Evolutionary conservation across 345 rosid species (phyloP), one percentile per base, ranked within the genome.

Genomic region (Sapria himalayana): DNA sequence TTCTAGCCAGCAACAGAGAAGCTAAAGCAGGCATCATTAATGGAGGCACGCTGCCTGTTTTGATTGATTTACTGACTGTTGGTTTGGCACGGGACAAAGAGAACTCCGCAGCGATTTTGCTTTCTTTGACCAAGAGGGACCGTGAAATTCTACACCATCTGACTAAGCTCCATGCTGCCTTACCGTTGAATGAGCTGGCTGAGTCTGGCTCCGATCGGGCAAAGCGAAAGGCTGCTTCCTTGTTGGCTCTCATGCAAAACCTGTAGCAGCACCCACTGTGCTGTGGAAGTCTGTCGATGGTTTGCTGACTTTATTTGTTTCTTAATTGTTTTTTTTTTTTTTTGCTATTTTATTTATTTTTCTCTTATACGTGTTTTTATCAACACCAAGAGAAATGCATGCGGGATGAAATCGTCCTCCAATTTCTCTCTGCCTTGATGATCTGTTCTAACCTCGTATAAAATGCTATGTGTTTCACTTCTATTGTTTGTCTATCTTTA

Each of bases 191-290:
- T 17, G 95, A 84, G 64, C 75, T 91, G 9, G 51, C 93, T 8
- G 71, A 57, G 49, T 64, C 51, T 21, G 99, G 99, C n/a, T 76
- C 95, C 1, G 92, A 80, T 65, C 74, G 95, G 65, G 92, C 92
- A 16, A 74, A 77, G 53, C 46, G 81, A 25, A 84, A 79, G 66
- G 95, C 95, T 34, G 51, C 57, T 20, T 73, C 76, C 29, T 52
- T 91, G 68, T 56, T 91, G 50, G 95, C 74, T 64, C 84, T 58
- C 61, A 69, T 84, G 31, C 67, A 55, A 41, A 73, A 65, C 47
- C 50, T 51, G 51, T 62, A 61, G 25, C 68, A 63, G 50, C 68
- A 18, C 36, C 58, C 49, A 57, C 51, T n/a, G n/a, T n/a, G n/a
- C n/a, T n/a, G n/a, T n/a, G 14, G 17, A 24, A 48, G 53, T 41